Evolutionary conservation across 257 asterid genomes (phyloP), one percentile per base, ranked within the genome.

Genomic region (Solanum bulbocastanum): DNA sequence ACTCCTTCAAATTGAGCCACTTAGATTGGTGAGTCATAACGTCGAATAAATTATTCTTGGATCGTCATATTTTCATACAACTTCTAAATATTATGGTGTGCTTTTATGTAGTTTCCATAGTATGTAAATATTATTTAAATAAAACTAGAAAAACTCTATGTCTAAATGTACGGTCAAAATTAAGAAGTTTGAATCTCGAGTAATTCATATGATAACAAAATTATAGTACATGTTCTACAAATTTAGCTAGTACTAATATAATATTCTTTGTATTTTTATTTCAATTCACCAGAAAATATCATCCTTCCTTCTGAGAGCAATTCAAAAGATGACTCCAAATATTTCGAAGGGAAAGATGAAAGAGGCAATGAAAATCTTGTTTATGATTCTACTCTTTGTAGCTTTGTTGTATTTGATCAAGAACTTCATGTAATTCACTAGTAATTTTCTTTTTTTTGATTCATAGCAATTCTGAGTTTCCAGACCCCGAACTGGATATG

Each of bases 11-110:
- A 73, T 90, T 78, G 95, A 91, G 66, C 97, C 94, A 25, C 87
- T 90, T 35, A 90, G 96, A 91, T 71, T 96, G 96, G 98, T 94
- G 75, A 93, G 94, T 72, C 12, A 10, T 52, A 1, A n/a, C 40
- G 11, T 13, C 0, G 0, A 68, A 0, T 22, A 0, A 30, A 13
- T 68, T 13, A 68, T 68, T 68, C 22, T 13, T 68, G 0, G 22
- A 30, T 6, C 75, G 0, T 0, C 0, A 68, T 68, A 0, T 25
- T 0, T 25, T 10, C 0, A 25, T 25, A 10, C 25, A n/a, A 0
- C 5, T 10, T 23, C 0, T n/a, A 62, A 62, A 62, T 10, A 23
- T n/a, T 23, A 0, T 23, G 39, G 0, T 36, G 39, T 36, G 6
- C 39, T 6, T 36, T 36, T 36, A 36, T 36, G 39, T 36, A 36